Evolutionary conservation across 2,329 filamentous ascomycete genomes (phyloP).

Genomic region (Neobulgaria alba): DNA sequence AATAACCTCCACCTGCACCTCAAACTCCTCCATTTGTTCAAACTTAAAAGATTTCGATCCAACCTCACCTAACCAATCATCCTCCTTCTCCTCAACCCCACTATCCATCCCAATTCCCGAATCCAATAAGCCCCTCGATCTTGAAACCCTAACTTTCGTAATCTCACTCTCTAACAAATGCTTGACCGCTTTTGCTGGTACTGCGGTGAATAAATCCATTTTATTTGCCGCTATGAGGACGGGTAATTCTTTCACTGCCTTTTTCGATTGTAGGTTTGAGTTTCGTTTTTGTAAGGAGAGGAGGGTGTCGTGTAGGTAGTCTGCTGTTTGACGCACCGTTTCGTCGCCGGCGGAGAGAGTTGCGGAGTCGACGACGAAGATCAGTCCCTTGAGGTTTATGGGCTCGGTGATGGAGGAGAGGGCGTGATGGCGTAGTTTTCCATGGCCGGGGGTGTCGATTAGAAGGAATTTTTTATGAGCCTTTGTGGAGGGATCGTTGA

Average conservation of each 20-base stretch:
- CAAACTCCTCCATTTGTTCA: conserved; percentile 72
- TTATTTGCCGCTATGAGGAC: conserved; percentile 91
- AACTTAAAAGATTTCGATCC: conserved; percentile 74
- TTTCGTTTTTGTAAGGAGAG: conserved; percentile 70
- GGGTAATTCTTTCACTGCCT: conserved; percentile 52
- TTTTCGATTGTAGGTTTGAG: conserved; percentile 38
- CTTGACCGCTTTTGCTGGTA: conserved; percentile 70
- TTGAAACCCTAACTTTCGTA: conserved; percentile 64
- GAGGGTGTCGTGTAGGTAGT: conserved; percentile 85
- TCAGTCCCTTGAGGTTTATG: conserved; percentile 57
- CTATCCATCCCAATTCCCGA: conserved; percentile 65
- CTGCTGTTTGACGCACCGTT: conserved; percentile 62
- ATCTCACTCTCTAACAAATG: conserved; percentile 73
- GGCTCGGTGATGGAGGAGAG: conserved; percentile 40
- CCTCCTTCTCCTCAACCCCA: conserved; percentile 56
- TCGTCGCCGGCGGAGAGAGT: conserved; percentile 48
- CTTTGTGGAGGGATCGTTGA: conserved; percentile 50
- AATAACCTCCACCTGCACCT: conserved; percentile 66
- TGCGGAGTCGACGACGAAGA: conserved; percentile 86
- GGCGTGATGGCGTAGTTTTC: conserved; percentile 74
- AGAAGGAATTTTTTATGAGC: conserved; percentile 63
- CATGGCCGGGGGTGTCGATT: conserved; percentile 88
- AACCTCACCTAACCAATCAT: conserved; percentile 77
- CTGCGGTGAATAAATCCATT: conserved; percentile 85
- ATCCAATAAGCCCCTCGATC: conserved; percentile 73